Base-by-base conservation (phyloP, 2,329 filamentous ascomycete species). In the Penicillium sp. region DNA sequence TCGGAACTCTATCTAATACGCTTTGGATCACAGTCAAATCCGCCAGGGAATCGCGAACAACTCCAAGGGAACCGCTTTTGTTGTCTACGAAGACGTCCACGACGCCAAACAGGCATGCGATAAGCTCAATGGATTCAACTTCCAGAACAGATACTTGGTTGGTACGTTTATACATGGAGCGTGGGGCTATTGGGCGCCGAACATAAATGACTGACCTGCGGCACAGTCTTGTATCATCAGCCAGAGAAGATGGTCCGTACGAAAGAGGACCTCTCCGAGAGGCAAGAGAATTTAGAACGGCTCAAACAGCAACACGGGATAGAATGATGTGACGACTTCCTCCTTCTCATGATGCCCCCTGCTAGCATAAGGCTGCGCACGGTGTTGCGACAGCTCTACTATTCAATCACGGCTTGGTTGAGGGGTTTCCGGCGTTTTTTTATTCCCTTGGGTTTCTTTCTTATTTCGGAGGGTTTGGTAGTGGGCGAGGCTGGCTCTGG, bases 61-160 rank as follows among this genome's bases (percentile, higher is more conserved):
- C 76, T 97, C 94, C 70, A 99, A 97, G 79, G 94, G 94, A 74
- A 99, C 94, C 50, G 94, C 93, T 65, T 99, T 96, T 77, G 94
- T 99, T 67, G 94, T 99, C 78, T 99, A 97, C 83, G 94, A 97
- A 79, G 94, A 99, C 83, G 93, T 97, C 66, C 89, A 94, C 84
- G 94, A 99, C 83, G 92, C 94, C 65, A 99, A 99, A 81, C 88
- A 92, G 79, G 94, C 94, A 72, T 97, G 94, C 83, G 94, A 99
- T 82, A 97, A 97, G 82, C 83, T 99, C 76, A 99, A 99, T 82
- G 94, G 94, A 74, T 99, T 96, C 87, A 99, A 99, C 82, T 99
- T 99, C 77, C 94, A 99, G 82, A 96, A 93, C 80, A 89, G 94
- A 75, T 99, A 99, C 79, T 90, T 99, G 68, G 94, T 99, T 71